Base-by-base conservation (phyloP, 371 early-diverging fungal species). In the Lichtheimia ramosa region DNA sequence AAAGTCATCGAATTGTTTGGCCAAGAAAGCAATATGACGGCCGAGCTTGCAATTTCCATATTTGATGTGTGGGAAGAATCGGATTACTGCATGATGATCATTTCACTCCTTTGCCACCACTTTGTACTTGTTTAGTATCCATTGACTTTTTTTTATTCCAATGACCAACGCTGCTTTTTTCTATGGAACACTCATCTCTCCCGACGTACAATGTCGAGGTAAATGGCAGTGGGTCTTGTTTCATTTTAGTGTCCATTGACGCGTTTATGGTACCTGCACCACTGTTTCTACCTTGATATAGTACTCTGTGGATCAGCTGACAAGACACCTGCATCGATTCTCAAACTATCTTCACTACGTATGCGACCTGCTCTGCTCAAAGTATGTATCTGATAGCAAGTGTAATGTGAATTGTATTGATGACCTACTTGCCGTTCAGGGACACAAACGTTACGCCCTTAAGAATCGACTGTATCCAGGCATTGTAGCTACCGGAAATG, bases 171-270 rank as follows among this genome's bases (percentile, higher is more conserved):
- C 70, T 8, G 70, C 68, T 12, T 75, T 75, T 61, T 79, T 75
- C 42, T 79, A 75, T 62, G 75, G 75, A 4, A 73, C 74, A 16
- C 50, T 79, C 1, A 75, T 71, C 72, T 69, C 74, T 5, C 48
- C 62, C 12, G 56, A 48, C 5, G 71, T 79, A 3, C 63, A 69
- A 20, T 48, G 49, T 23, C 65, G 74, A 69, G 77, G 77, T 73
- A 62, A 58, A 5, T 18, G 34, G 42, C n/a, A 16, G 2, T 40
- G 20, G 3, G 16, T 2, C 39, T 51, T 13, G 10, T 25, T 25
- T 50, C 25, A 18, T 8, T 25, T 25, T 51, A 16, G 25, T 16
- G n/a, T 51, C 0, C 15, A 40, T 27, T 15, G 12, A 39, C 3
- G 27, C 12, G 18, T 28, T n/a, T 5, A 39, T 2, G 10, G 25